phyloP scores from a whole-genome alignment of 495 filamentous ascomycete species.

The Penicillium waksmanii region DNA sequence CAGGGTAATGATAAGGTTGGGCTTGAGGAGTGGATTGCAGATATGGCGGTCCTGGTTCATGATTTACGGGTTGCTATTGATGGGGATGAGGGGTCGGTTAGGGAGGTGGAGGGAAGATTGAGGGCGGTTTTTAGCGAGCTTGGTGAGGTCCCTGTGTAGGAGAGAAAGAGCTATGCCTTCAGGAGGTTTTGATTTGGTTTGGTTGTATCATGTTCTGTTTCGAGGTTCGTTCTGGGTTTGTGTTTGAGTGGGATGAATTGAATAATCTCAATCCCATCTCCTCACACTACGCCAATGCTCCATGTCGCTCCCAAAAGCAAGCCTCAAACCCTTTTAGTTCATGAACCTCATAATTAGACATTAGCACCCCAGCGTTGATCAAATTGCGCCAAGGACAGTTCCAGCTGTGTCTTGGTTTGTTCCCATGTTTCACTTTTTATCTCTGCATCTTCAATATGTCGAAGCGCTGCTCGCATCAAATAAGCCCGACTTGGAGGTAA shows the following conservation, averaged over 20 bases:
- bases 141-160: background rate
- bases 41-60: background rate
- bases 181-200: too few relatives aligned
- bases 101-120: background rate
- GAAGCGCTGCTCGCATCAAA: conserved; percentile 24
- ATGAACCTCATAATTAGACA: too few relatives aligned
- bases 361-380: background rate
- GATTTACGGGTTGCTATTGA: background rate
- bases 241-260: too few relatives aligned
- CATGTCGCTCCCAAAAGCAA: too few relatives aligned
- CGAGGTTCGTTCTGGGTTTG: too few relatives aligned
- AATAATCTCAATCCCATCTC: too few relatives aligned
- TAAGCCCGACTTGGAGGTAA: conserved; percentile 29
- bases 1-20: background rate
- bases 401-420: background rate
- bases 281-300: too few relatives aligned
- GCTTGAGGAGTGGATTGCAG: background rate
- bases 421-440: background rate
- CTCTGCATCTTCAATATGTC: conserved; percentile 14
- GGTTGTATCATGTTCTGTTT: too few relatives aligned
- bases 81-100: background rate
- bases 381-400: background rate
- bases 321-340: too few relatives aligned
- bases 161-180: too few relatives aligned
- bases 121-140: background rate